Evolutionary conservation across 1,139 yeast genomes (phyloP), one percentile per base, ranked within the genome.

Genomic region (Geotrichum restrictum): DNA sequence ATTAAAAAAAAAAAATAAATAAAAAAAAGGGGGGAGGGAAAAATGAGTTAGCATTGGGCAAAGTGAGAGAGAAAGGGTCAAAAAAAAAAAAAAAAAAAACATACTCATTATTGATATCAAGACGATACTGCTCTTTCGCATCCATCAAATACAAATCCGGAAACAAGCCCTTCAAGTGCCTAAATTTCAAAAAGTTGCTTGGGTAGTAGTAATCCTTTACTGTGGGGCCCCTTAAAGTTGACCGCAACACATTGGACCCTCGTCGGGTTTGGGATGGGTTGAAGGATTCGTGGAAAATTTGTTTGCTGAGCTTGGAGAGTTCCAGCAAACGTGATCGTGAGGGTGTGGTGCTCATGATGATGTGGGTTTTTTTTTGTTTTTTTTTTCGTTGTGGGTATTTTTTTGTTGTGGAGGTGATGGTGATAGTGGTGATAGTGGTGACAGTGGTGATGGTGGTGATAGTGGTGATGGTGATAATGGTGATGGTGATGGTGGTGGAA

Each of bases 121-220:
- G 52, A 45, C 73, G 59, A 68, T 85, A 82, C 49, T 78, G 81
- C 68, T 88, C 96, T 58, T 80, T 80, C 46, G 87, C 88, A 64
- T 87, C 91, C 19, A 79, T 78, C 63, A 86, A 80, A 53, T 76
- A 73, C 63, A 82, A 74, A 56, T 80, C 84, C 1, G 79, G 80
- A 60, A 61, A 82, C 72, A 83, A 71, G 56, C 72, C 68, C 81
- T 75, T 66, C 80, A 85, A 61, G 72, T 78, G 68, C 80, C 82
- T 38, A 80, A 83, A 51, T 16, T 41, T 52, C 45, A 88, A 82
- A 65, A 83, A 77, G 59, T 79, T 82, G 59, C 88, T 83, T 49
- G 79, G 81, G 48, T 95, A 95, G 67, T 89, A 89, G 68, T 88
- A 89, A 57, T 78, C 73, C 49, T 82, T 81, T 47, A 88, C 69